Evolutionary conservation across 352 stramenopile genomes (phyloP), one percentile per base, ranked within the genome.

Genomic region (Salisapilia sapeloensis): DNA sequence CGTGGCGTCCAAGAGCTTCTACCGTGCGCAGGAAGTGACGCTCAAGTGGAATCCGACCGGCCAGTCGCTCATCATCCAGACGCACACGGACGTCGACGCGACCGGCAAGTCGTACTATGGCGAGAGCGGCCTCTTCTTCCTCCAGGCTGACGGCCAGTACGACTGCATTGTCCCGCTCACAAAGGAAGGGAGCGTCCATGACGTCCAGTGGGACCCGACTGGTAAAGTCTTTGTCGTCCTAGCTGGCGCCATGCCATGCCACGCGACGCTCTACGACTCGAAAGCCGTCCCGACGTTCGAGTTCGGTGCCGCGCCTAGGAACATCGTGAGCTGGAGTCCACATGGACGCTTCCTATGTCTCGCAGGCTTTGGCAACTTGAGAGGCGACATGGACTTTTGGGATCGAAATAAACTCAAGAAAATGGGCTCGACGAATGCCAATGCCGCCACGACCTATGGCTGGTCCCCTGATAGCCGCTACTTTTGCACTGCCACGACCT

Each of bases 101-200:
- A 89, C 77, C 0, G 89, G 89, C 39, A 75, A 96, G 54, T 96
- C 83, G 26, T 99, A 99, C 60, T 99, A 99, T 42, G 94, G 94
- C 30, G 93, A 94, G 36, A 96, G 92, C 0, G 82, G 87, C 7
- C 57, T 98, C 2, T 98, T 96, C 56, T 89, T 98, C 44, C 54
- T 98, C 42, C 71, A 95, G 52, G 75, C 69, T 33, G 81, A 95
- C 41, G 77, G 83, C 22, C 60, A 80, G 17, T 93, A 95, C 47
- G 75, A 94, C 49, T 93, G 53, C 67, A 95, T 76, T 50, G 83
- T 78, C 38, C 92, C 56, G 40, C 69, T 69, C 12, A 92, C 59
- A 35, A 97, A 84, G 42, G 60, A 91, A 43, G 87, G 92, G 3
- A 71, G 81, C 13, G 87, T 99, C 11, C 71, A 97, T 35, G 87